Conservation (phyloP, 169 alveolate genomes). For the Eimeria necatrix region DNA sequence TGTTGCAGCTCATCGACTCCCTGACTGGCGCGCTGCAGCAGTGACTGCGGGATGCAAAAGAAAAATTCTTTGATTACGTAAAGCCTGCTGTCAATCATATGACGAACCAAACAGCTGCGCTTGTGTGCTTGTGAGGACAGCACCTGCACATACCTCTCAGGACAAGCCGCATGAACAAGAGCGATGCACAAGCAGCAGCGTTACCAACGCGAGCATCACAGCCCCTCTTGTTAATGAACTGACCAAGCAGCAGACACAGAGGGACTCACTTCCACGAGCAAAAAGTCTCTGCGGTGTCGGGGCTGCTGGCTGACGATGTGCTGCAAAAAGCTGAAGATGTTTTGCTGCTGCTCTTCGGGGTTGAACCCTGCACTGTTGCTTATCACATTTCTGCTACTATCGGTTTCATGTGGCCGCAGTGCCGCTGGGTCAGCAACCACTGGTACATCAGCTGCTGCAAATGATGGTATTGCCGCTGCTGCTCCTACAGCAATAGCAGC, state of each 20-base stretch:
- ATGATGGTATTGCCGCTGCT: not conserved
- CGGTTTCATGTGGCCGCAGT: not conserved
- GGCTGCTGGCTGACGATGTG: conserved; percentile 16
- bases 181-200: conserved; percentile 18
- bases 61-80: not conserved
- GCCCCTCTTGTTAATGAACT: not conserved
- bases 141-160: conserved; percentile 18
- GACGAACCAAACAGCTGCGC: conserved; percentile 7
- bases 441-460: not conserved
- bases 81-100: conserved; percentile 24
- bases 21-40: not conserved
- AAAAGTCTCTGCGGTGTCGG: conserved; percentile 24
- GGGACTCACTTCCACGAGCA: not conserved
- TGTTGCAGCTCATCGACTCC: conserved; percentile 4
- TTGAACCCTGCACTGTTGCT: not conserved
- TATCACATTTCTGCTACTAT: not conserved
- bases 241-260: not conserved
- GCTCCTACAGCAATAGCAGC: conserved; percentile 1
- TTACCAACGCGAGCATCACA: not conserved
- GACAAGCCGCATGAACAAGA: not conserved
- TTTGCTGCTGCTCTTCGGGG: not conserved
- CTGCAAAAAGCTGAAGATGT: not conserved
- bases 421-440: not conserved
- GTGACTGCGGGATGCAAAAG: conserved; percentile 8
- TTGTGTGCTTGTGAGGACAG: not conserved